A percentile compares a stretch with the other conserved stretches of the same genome.
phyloP scores from a whole-genome alignment of 2,329 filamentous ascomycete species.

The Aureobasidium musti region DNA sequence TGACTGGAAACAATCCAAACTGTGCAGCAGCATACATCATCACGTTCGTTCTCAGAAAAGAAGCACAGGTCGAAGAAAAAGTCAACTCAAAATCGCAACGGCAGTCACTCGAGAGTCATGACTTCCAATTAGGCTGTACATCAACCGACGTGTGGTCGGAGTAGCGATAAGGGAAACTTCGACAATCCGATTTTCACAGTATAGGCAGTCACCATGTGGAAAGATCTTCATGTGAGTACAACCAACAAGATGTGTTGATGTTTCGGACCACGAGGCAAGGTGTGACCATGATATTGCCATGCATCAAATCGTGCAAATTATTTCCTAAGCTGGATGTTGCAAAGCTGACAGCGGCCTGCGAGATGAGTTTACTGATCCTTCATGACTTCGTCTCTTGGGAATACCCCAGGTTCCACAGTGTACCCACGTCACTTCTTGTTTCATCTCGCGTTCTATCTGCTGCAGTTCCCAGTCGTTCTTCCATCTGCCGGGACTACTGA shows the following conservation, averaged over 20 bases:
- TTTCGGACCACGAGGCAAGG: background rate
- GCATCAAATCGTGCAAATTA: background rate
- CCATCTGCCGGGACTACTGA: background rate
- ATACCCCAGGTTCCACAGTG: background rate
- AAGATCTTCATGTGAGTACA: background rate
- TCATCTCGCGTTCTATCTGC: background rate
- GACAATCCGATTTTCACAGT: background rate
- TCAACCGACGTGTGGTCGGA: too few species aligned
- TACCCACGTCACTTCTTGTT: background rate
- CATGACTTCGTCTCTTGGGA: conserved; percentile 17
- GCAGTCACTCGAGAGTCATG: background rate
- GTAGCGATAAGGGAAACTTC: too few species aligned
- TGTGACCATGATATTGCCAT: background rate
- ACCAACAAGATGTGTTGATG: background rate
- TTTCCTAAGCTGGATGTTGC: conserved; percentile 1
- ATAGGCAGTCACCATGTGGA: background rate
- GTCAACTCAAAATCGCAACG: background rate
- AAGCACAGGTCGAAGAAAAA: background rate
- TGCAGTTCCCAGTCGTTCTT: background rate
- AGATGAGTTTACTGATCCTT: conserved; percentile 21
- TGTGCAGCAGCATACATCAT: background rate
- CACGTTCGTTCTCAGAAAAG: background rate
- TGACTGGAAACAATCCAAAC: background rate
- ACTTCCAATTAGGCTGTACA: background rate
- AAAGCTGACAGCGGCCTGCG: background rate